A percentile compares a stretch with the other conserved stretches of the same genome.
Evolutionary conservation across 805 yeast species (phyloP).

Genomic region (Candida suzukii): DNA sequence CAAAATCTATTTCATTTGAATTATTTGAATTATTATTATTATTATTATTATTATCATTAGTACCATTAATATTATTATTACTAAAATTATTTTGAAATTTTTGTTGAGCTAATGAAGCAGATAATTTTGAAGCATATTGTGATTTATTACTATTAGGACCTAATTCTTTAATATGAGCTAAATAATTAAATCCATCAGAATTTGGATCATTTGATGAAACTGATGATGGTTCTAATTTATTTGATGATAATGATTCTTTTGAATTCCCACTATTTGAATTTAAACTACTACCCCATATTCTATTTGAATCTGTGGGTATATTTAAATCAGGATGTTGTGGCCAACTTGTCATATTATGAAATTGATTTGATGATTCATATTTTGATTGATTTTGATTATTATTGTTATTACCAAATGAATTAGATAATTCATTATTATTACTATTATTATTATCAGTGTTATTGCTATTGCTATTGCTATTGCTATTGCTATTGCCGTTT

Average conservation of each 20-base stretch:
- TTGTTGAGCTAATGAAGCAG: conserved; percentile 7
- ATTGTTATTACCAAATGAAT: too few species aligned
- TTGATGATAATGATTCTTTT: too few species aligned
- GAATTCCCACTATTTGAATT: background rate
- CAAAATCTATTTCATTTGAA: too few species aligned
- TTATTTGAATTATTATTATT: too few species aligned
- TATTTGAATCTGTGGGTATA: conserved; percentile 7
- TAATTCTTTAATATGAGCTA: conserved; percentile 54
- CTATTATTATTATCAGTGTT: too few species aligned
- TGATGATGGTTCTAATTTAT: conserved; percentile 3
- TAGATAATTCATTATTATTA: too few species aligned
- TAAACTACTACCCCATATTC: background rate
- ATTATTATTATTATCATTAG: background rate
- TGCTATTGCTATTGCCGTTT: conserved; percentile 1
- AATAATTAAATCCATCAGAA: conserved; percentile 54
- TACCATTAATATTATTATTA: background rate
- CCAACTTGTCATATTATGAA: conserved; percentile 16
- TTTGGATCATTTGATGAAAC: conserved; percentile 30
- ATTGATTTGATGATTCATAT: background rate
- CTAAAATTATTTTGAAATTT: background rate
- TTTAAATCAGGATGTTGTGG: conserved; percentile 28
- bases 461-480: conserved; percentile 1
- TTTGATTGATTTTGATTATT: too few species aligned
- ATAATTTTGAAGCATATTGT: conserved; percentile 5
- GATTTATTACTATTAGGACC: conserved; percentile 20